phyloP scores from a whole-genome alignment of 495 filamentous ascomycete species.

The Hypomontagnella submonticulosa region DNA sequence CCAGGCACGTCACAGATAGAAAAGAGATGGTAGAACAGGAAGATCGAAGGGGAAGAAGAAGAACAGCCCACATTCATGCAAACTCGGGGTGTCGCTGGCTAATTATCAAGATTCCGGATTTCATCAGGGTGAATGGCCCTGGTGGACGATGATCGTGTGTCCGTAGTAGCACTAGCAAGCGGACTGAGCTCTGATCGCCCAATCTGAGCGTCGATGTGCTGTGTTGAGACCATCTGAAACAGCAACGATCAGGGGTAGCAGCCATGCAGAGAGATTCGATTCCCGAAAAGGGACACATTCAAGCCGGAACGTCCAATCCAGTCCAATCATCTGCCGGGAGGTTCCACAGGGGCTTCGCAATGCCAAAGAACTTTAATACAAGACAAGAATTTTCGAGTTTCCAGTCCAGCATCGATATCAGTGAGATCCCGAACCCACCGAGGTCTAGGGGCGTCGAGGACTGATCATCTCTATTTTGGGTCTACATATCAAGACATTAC shows the following conservation, averaged over 20 bases:
- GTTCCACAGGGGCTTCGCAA: slow-evolving; percentile 23
- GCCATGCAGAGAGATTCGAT: slow-evolving; percentile 20
- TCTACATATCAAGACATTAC: slow-evolving; percentile 3
- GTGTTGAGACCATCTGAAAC: slow-evolving; percentile 46
- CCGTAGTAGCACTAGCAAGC: slow-evolving; percentile 1
- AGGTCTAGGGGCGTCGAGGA: slow-evolving; percentile 6
- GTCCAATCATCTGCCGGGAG: slow-evolving; percentile 40
- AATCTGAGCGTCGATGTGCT: slow-evolving; percentile 35
- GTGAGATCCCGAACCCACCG: slow-evolving; percentile 16
- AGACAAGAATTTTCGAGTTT: slow-evolving; percentile 26
- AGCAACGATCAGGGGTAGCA: slow-evolving; percentile 35
- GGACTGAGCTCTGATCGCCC: slow-evolving; percentile 34
- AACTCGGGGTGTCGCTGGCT: slow-evolving; percentile 30
- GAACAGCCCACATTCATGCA: slow-evolving; percentile 9
- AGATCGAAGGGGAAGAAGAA: slow-evolving; percentile 35
- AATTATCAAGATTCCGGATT: slow-evolving; percentile 33
- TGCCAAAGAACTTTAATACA: slow-evolving; percentile 20
- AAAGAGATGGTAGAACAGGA: slow-evolving; percentile 25
- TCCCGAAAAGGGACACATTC: slow-evolving; percentile 3
- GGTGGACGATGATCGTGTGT: slow-evolving; percentile 25
- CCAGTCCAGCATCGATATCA: slow-evolving; percentile 2
- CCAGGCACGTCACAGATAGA: slow-evolving; percentile 39
- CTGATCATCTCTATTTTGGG: slow-evolving; percentile 21
- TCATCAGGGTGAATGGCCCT: slow-evolving; percentile 32
- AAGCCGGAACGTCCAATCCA: slow-evolving; percentile 22